Base-by-base conservation (phyloP, 371 early-diverging fungal species). In the Mucor mucedo region DNA sequence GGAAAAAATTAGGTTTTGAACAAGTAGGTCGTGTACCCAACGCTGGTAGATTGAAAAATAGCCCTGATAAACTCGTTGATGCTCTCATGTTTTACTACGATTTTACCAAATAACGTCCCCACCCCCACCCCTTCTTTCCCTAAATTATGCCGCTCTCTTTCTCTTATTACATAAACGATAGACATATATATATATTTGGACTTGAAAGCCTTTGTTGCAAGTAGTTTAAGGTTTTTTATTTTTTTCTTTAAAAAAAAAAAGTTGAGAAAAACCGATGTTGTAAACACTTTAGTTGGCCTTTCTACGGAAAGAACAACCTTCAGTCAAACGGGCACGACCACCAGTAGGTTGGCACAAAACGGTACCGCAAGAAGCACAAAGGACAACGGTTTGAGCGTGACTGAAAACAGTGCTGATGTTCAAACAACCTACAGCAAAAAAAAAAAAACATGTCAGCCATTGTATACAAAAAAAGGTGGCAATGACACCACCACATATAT, bases 321-420 rank as follows among this genome's bases (percentile, higher is more conserved):
- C 98, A 70, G 96, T 94, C 72, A 98, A 86, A 60, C 95, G 94
- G 66, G 98, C 99, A 73, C 92, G 93, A 73, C 99, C 99, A 79
- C 99, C 99, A 61, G 99, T 98, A 66, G 99, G 98, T 84, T 97
- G 98, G 85, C 97, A 95, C 66, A 99, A 90, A 57, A 98, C 95
- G 59, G 93, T 91, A 56, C 89, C 85, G 90, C 99, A 99, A 58
- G 92, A 89, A 62, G 91, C 84, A 90, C 99, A 99, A 57, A 93
- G 76, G 59, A 98, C 98, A 71, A 98, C 97, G 62, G 97, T 96
- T 82, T 98, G 98, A 65, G 99, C 98, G 85, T 99, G 99, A 79
- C 95, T 94, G 90, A 97, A 99, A 66, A 98, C 95, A 63, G 95
- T 93, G 75, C 97, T 98, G 78, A 97, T 96, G 82, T 89, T 87